Base-by-base conservation (phyloP, 139 green algal species). In the Microglena sp. region DNA sequence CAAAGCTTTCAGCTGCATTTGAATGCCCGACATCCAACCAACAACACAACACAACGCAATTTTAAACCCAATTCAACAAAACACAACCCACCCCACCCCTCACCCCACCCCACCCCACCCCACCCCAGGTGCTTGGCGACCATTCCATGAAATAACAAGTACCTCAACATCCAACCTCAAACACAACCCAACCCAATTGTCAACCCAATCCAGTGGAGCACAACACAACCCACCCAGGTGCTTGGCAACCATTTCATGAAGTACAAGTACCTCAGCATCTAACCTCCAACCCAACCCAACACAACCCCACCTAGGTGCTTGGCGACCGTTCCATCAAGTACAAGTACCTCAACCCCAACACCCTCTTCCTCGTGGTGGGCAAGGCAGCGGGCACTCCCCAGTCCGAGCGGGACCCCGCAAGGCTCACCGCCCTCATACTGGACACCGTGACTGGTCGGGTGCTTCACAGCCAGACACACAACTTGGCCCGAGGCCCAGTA, bases 261-360 rank as follows among this genome's bases (percentile, higher is more conserved):
- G 62, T 90, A 91, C 78, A 95, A 93, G 45, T 92, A 97, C 78
- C 40, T 50, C 40, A 50, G 40, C 40, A 11, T 50, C 40, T 50
- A 18, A 18, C 11, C 40, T 24, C 15, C 40, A 50, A 50, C 40
- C 18, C 18, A 24, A 50, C 40, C 18, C 40, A 50, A 50, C 40
- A 50, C 18, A 50, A 11, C 18, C 15, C 40, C 11, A 11, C 11
- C 40, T 50, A 89, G 82, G 70, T 95, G 26, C 67, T 96, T 55
- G 89, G 87, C 24, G 82, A 94, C 68, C 83, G 84, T 33, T 82
- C 57, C 74, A 76, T 96, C 56, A 85, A 94, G 64, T 90, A 91
- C 79, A 95, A 93, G 45, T 92, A 97, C 78, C 66, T 96, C 26
- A 94, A 91, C 77, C 86, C 84, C 62, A 98, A 97, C 80, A 79